Evolutionary conservation across 345 rosid species (phyloP), one percentile per base, ranked within the genome.

Genomic region (Arabidopsis thaliana): DNA sequence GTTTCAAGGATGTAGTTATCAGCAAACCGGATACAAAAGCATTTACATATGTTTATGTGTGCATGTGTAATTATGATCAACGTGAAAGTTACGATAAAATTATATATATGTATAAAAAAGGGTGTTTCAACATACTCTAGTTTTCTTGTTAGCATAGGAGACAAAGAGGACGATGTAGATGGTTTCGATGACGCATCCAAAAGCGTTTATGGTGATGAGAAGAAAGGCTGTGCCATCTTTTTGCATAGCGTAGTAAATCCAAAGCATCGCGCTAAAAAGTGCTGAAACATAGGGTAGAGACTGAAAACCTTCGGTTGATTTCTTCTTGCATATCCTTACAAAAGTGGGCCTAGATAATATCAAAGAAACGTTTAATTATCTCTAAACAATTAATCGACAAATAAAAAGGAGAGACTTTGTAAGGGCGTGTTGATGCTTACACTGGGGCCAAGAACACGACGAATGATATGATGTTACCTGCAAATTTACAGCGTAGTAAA

Each of bases 231-330:
- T 67, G 22, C 89, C 81, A 5, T 79, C 55, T 75, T 85, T 91
- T 41, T 80, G 76, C 37, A 80, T 79, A 46, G 92, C 93, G 56
- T 91, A 91, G 70, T 86, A 87, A 24, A 88, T 79, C 83, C 84
- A 86, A 20, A 87, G 74, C 92, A 86, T 79, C 7, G 93, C 84
- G 57, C 89, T 88, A 78, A 88, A 88, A 8, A 91, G 79, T 5
- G 89, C 83, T 6, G 84, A 85, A 34, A 84, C 67, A 32, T 88
- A 91, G 1, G 97, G 97, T 56, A 87, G 63, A 40, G 92, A 86
- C 12, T 87, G 85, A 62, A 88, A 91, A 8, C 90, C 97, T 83
- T 91, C 88, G 0, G 86, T 87, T 4, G 88, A 87, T 82, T 88
- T 91, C 69, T 84, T 86, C 89, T 83, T 91, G 61, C 70, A 75